A percentile compares a stretch with the other conserved stretches of the same genome.
Conservation (phyloP, 2,329 filamentous ascomycete species). For the Cladosporium halotolerans region DNA sequence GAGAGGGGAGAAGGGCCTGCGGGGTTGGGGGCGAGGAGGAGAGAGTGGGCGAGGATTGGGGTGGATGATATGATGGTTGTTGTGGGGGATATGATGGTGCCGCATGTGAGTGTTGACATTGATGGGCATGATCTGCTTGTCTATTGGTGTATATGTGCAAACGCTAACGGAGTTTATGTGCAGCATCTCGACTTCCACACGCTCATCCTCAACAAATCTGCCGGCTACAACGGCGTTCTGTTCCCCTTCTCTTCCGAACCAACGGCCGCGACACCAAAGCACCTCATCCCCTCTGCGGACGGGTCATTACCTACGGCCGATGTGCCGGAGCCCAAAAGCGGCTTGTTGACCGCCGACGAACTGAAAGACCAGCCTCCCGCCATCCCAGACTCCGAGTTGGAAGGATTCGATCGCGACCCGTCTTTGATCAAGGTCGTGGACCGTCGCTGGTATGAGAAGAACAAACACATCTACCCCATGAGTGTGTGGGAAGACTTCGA, state of each 20-base stretch:
- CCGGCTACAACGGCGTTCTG: slow-evolving; percentile 66
- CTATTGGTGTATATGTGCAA: neutral
- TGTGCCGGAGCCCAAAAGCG: slow-evolving; percentile 3
- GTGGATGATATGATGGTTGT: slow-evolving; percentile 96
- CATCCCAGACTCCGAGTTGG: slow-evolving; percentile 47
- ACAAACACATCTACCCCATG: slow-evolving; percentile 97
- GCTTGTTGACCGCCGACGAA: slow-evolving; percentile 11
- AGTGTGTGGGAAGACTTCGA: slow-evolving; percentile 96
- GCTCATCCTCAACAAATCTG: slow-evolving; percentile 83
- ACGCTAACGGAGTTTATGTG: slow-evolving; percentile 16
- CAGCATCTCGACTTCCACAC: slow-evolving; percentile 98
- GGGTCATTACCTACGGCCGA: slow-evolving; percentile 14
- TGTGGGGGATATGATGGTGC: slow-evolving; percentile 81
- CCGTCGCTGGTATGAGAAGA: slow-evolving; percentile 90
- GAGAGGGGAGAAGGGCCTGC: slow-evolving; percentile 50
- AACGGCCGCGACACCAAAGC: slow-evolving; percentile 36
- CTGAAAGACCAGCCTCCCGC: slow-evolving; percentile 5
- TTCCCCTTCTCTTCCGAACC: slow-evolving; percentile 66
- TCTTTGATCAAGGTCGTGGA: slow-evolving; percentile 88
- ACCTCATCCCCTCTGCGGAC: slow-evolving; percentile 15
- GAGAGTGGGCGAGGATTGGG: slow-evolving; percentile 86
- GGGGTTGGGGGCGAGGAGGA: slow-evolving; percentile 49
- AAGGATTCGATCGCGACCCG: slow-evolving; percentile 74
- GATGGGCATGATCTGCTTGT: neutral
- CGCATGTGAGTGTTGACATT: slow-evolving; percentile 63